Base-by-base conservation (phyloP, 2,329 filamentous ascomycete genomes). In the Aspergillus jensenii region DNA sequence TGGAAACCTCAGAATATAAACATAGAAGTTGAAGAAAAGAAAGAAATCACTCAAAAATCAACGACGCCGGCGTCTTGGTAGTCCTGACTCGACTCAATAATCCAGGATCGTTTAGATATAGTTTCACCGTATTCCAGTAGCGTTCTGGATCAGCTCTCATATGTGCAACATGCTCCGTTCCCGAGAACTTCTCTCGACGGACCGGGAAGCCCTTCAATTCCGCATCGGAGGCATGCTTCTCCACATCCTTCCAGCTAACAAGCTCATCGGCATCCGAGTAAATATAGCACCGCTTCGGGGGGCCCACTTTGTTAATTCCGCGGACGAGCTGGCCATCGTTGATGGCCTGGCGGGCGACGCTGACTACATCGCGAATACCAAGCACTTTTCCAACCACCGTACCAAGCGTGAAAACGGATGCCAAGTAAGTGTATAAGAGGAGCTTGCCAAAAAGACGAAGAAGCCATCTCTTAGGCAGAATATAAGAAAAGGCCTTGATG, bases 251-350 rank as follows among this genome's bases (percentile, higher is more conserved):
- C 62, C 64, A 73, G 15, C 67, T 46, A 12, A 77, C 70, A 60
- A 78, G 59, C 14, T 73, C 69, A 65, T 78, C 76, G 15, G 62
- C 48, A 41, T 76, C 71, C 3, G 74, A 76, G 54, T 77, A 78
- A 1, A 78, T 68, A 64, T 78, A 78, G 57, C 71, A 76, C 35
- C 73, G 68, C 27, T 56, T 56, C n/a, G 56, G 56, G 19, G 15
- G 43, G 8, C 56, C 45, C 3, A 60, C 55, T 15, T 41, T 44
- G 23, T 52, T 59, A 33, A 47, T 47, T 19, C 65, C 51, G 19
- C 41, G 48, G 15, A 71, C 39, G n/a, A 70, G 58, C 21, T 52
- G 62, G 2, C 14, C 49, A 54, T 76, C 71, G 62, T 76, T 75
- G 44, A 76, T 65, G 15, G 59, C 60, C 53, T 64, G 55, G 23